Evolutionary conservation across 2,329 filamentous ascomycete species (phyloP).

Genomic region (Graphilbum ipis-grandicollis): DNA sequence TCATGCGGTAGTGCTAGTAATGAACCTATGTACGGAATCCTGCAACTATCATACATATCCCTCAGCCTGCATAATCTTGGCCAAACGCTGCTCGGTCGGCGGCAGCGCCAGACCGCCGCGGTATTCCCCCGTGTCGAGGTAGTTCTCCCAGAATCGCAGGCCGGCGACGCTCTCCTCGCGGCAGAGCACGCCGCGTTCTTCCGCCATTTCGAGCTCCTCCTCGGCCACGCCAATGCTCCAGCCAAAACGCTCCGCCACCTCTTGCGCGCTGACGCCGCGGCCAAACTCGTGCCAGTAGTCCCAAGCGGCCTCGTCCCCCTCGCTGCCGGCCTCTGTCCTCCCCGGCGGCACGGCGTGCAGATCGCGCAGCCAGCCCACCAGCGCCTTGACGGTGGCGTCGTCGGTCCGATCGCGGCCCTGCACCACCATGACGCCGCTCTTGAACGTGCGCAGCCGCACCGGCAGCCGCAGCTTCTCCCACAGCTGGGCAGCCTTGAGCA

Average conservation of each 20-base stretch:
- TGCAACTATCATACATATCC: slow-evolving; percentile 18
- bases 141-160: slow-evolving; percentile 84
- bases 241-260: slow-evolving; percentile 75
- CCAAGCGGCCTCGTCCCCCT: slow-evolving; percentile 43
- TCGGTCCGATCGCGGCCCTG: slow-evolving; percentile 80
- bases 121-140: slow-evolving; percentile 30
- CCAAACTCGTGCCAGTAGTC: slow-evolving; percentile 67
- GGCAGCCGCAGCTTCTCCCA: slow-evolving; percentile 83
- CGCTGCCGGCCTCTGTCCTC: no score
- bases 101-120: slow-evolving; percentile 8
- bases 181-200: slow-evolving; percentile 74
- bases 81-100: slow-evolving; percentile 19
- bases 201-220: slow-evolving; percentile 93
- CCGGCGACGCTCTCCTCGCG: slow-evolving; percentile 87
- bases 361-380: slow-evolving; percentile 63
- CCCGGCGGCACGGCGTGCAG: slow-evolving; percentile 50
- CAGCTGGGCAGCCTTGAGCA: slow-evolving; percentile 71
- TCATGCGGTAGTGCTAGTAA: no score
- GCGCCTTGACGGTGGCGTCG: slow-evolving; percentile 64
- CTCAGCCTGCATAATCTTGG: slow-evolving; percentile 24
- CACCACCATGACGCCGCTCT: slow-evolving; percentile 85
- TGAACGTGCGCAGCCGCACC: slow-evolving; percentile 74
- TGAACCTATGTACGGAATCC: no score
- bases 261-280: slow-evolving; percentile 73
- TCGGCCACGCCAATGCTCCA: slow-evolving; percentile 95